These are phyloP conservation scores for Hypoxylon sp. DNA, from an alignment of 2,329 filamentous ascomycete genomes.

Conservation along the genomic window DNA sequence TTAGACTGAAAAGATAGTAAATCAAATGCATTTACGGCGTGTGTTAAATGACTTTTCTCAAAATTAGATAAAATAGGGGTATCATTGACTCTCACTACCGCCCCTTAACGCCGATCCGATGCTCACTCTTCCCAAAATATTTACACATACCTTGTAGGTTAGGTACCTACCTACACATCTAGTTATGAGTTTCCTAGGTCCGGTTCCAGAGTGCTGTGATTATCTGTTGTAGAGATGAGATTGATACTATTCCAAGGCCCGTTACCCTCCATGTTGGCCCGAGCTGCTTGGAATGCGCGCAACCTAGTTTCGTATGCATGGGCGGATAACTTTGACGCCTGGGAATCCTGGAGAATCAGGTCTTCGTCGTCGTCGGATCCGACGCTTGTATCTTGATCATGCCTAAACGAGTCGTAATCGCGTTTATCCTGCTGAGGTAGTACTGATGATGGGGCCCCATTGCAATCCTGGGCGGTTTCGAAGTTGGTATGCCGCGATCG, in stretches of 20 bases:
- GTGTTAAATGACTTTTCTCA: constrained; percentile 20
- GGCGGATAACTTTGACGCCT: constrained; percentile 53
- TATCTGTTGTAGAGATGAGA: constrained; percentile 59
- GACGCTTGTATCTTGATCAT: background rate
- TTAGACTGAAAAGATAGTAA: constrained; percentile 9
- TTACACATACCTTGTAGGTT: no score
- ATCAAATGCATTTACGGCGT: constrained; percentile 27
- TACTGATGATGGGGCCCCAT: background rate
- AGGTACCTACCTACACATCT: background rate
- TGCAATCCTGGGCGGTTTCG: background rate
- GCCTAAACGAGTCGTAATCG: constrained; percentile 27
- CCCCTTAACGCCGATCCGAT: constrained; percentile 13
- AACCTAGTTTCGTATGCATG: constrained; percentile 51
- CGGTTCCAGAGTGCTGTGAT: constrained; percentile 56
- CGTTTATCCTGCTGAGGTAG: constrained; percentile 16
- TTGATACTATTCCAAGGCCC: constrained; percentile 48
- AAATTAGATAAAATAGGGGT: constrained; percentile 1
- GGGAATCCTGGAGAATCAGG: constrained; percentile 50
- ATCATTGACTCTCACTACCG: background rate
- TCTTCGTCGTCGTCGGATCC: constrained; percentile 44
- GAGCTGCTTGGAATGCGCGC: constrained; percentile 53
- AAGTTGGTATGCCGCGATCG: background rate
- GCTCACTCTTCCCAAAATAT: background rate
- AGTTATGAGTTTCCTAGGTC: constrained; percentile 53
- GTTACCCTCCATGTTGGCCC: constrained; percentile 47